Evolutionary conservation across 139 green algal species (phyloP), one percentile per base, ranked within the genome.

Genomic region (Micractinium sp.): DNA sequence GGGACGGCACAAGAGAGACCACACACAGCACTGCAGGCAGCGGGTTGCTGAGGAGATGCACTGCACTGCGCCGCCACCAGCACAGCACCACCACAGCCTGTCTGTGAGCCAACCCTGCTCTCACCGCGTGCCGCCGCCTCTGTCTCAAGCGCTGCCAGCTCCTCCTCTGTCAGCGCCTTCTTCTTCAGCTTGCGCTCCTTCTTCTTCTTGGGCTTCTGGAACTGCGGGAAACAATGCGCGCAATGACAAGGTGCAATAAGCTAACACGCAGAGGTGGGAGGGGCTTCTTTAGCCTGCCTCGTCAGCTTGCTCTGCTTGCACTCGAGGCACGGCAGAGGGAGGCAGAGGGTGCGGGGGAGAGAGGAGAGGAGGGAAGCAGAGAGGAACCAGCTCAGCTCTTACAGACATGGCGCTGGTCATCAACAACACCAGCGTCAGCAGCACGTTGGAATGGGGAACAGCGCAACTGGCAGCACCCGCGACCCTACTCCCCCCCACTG

Each of bases 151-250:
- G 91, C 93, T 18, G 92, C 93, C 33, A 93, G 87, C 56, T 95
- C 90, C 61, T 95, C 94, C 22, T 91, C 91, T 19, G 88, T 89
- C 82, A 93, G 82, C 0, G 87, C 93, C 33, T 92, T 88, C 82
- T 97, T 96, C 39, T 96, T 93, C 63, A 97, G 90, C 86, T 94
- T 95, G 81, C 94, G 93, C 91, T 98, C 93, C 88, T 96, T 96
- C 87, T 95, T 95, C 87, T 95, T 95, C 90, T 97, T 96, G 61
- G 94, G 93, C 90, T 96, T 96, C 83, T 92, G 86, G 79, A 90
- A 90, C 87, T 90, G 87, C 75, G 33, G 74, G 74, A 29, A 18
- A 35, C 14, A 33, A 76, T 76, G 69, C 69, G 29, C 5, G 67
- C 19, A 31, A n/a, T 27, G 18, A 15, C 12, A 14, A 67, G 60